phyloP scores from a whole-genome alignment of 2,329 filamentous ascomycete species.

The Gliomastix tumulicola region DNA sequence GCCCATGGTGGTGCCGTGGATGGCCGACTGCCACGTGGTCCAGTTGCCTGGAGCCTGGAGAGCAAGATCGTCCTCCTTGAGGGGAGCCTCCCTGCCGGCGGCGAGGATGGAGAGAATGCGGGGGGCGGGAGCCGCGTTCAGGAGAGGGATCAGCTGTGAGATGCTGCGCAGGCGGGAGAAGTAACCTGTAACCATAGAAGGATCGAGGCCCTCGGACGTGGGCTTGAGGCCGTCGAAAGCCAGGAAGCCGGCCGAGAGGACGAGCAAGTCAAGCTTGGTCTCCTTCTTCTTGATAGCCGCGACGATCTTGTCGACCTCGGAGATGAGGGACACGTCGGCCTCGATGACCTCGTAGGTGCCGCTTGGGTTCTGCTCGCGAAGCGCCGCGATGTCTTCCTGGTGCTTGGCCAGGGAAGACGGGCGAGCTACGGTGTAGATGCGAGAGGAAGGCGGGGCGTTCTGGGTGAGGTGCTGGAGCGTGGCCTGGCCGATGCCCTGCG shows the following conservation, averaged over 20 bases:
- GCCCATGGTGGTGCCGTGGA: constrained; percentile 39
- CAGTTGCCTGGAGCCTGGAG: constrained; percentile 25
- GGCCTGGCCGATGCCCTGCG: constrained; percentile 41
- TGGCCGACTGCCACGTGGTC: constrained; percentile 27
- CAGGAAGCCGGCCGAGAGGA: constrained; percentile 28
- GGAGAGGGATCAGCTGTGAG: constrained; percentile 47
- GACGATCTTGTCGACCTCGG: constrained; percentile 39
- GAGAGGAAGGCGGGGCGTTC: constrained; percentile 18
- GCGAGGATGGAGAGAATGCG: constrained; percentile 44
- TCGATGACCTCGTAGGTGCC: constrained; percentile 39
- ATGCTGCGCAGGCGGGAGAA: constrained; percentile 53
- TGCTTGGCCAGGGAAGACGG: constrained; percentile 20
- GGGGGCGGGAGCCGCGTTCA: constrained; percentile 27
- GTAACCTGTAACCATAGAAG: constrained; percentile 42
- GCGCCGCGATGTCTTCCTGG: constrained; percentile 26
- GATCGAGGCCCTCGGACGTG: constrained; percentile 48
- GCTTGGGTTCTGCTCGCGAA: constrained; percentile 30
- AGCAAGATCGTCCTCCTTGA: constrained; percentile 37
- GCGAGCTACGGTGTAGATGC: constrained; percentile 44
- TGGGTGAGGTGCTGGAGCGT: constrained; percentile 37
- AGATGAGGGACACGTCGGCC: constrained; percentile 39
- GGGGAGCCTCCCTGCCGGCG: constrained; percentile 37
- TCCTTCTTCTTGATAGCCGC: constrained; percentile 33
- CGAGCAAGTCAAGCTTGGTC: constrained; percentile 34
- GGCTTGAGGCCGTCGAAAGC: constrained; percentile 11